phyloP scores from a whole-genome alignment of 208 protist species.

The Wallacemonas sp. region DNA sequence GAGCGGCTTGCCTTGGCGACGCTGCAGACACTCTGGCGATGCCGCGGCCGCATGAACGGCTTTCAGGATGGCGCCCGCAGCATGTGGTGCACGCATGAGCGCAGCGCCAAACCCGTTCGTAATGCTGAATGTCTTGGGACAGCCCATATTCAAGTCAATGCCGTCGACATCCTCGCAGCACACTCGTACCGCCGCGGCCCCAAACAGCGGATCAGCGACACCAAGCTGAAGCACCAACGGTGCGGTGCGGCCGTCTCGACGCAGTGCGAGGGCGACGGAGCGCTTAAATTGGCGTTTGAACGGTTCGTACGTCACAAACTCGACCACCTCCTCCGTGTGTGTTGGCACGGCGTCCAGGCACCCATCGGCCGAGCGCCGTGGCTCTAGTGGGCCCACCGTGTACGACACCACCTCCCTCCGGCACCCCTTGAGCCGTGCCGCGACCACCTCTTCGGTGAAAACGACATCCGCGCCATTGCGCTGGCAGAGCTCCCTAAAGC shows the following conservation, averaged over 20 bases:
- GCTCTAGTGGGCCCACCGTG: constrained; percentile 16
- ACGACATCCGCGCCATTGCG: constrained; percentile 95
- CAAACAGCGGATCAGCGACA: constrained; percentile 64
- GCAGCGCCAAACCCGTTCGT: constrained; percentile 96
- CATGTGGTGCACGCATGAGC: constrained; percentile 75
- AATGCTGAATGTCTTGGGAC: constrained; percentile 97
- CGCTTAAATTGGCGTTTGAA: constrained; percentile 53
- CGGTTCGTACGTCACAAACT: constrained; percentile 87
- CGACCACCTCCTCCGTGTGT: constrained; percentile 42
- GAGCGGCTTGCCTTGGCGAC: not conserved
- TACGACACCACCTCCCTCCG: constrained; percentile 62
- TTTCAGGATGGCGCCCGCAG: constrained; percentile 67
- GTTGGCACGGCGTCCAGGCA: not conserved
- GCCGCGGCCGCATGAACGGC: constrained; percentile 58
- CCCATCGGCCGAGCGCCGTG: not conserved
- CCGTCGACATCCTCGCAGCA: constrained; percentile 93
- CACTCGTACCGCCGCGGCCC: constrained; percentile 79
- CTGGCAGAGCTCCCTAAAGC: constrained; percentile 91
- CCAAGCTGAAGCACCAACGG: constrained; percentile 94
- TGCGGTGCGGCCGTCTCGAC: constrained; percentile 23
- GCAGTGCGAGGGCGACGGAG: not conserved
- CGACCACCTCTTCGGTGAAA: constrained; percentile 97
- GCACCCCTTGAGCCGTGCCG: constrained; percentile 86
- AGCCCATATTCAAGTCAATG: constrained; percentile 99
- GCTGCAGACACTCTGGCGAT: constrained; percentile 11